phyloP scores from a whole-genome alignment of 768 basidiomycete species.

The Tylopilus subfusipes region DNA sequence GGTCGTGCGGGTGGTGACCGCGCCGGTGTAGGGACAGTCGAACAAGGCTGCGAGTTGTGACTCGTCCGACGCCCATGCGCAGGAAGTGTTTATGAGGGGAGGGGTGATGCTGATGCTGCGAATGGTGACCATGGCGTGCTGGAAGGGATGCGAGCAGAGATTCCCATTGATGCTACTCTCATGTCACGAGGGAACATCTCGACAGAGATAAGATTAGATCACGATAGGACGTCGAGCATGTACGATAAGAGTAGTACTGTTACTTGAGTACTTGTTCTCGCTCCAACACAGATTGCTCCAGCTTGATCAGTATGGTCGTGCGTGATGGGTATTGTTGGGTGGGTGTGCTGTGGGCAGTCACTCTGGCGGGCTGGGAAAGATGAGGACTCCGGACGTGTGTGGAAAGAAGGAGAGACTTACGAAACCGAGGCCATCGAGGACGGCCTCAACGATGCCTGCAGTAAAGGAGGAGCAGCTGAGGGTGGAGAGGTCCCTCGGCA shows the following conservation, averaged over 20 bases:
- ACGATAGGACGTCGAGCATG: background rate
- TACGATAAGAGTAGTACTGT: constrained; percentile 7
- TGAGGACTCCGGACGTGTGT: constrained; percentile 9
- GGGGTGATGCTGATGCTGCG: constrained; percentile 56
- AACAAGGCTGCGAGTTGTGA: constrained; percentile 64
- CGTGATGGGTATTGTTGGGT: constrained; percentile 75
- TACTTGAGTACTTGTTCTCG: constrained; percentile 89
- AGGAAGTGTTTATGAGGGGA: constrained; percentile 73
- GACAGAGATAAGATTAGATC: constrained; percentile 19
- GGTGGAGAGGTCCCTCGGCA: constrained; percentile 91
- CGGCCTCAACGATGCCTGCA: constrained; percentile 96
- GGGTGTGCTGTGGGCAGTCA: constrained; percentile 93
- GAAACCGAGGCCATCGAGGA: constrained; percentile 90
- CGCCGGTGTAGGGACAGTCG: constrained; percentile 65
- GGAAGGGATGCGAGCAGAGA: background rate
- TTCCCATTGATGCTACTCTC: background rate
- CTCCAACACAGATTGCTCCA: constrained; percentile 89
- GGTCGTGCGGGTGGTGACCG: constrained; percentile 77
- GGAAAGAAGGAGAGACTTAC: constrained; percentile 48
- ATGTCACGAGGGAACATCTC: background rate
- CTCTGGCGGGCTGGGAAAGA: constrained; percentile 77
- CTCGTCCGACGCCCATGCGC: constrained; percentile 74
- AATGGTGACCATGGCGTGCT: constrained; percentile 50
- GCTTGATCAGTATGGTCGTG: constrained; percentile 96
- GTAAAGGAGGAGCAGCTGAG: constrained; percentile 97